Evolutionary conservation across 192 early-diverging fungal genomes (phyloP).

Genomic region (Backusella tuberculispora): DNA sequence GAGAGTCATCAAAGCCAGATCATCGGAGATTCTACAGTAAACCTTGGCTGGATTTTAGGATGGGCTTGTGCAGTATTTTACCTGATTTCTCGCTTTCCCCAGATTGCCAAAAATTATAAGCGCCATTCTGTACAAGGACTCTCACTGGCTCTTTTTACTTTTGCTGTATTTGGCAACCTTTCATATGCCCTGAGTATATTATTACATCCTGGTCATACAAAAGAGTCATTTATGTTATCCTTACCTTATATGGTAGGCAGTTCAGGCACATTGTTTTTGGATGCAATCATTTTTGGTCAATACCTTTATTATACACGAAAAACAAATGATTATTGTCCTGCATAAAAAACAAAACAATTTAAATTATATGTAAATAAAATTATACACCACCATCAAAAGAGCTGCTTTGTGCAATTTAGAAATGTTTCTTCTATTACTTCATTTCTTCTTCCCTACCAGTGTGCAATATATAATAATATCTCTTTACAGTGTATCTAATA

Average conservation of each 20-base stretch:
- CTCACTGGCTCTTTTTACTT: constrained; percentile 71
- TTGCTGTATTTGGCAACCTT: constrained; percentile 70
- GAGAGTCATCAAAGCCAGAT: constrained; percentile 11
- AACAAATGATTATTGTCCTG: background rate
- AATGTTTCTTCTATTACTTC: too few relatives aligned
- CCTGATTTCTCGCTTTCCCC: constrained; percentile 71
- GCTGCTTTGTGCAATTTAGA: background rate
- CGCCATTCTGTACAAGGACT: constrained; percentile 67
- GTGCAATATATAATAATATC: too few relatives aligned
- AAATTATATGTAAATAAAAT: background rate
- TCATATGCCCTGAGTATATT: constrained; percentile 62
- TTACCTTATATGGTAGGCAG: constrained; percentile 67
- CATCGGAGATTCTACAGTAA: constrained; percentile 14
- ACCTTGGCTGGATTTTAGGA: constrained; percentile 60
- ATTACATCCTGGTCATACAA: constrained; percentile 35
- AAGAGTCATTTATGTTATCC: constrained; percentile 29
- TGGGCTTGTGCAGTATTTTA: constrained; percentile 69
- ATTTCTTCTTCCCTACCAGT: too few relatives aligned
- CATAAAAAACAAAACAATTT: constrained; percentile 2
- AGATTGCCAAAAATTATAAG: constrained; percentile 70
- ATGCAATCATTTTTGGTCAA: constrained; percentile 65
- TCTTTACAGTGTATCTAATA: too few relatives aligned
- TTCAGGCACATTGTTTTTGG: constrained; percentile 67
- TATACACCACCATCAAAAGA: background rate
- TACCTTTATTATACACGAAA: constrained; percentile 33